Evolutionary conservation across 163 green algal genomes (phyloP), one percentile per base, ranked within the genome.

Genomic region (Prototheca stagnorum): DNA sequence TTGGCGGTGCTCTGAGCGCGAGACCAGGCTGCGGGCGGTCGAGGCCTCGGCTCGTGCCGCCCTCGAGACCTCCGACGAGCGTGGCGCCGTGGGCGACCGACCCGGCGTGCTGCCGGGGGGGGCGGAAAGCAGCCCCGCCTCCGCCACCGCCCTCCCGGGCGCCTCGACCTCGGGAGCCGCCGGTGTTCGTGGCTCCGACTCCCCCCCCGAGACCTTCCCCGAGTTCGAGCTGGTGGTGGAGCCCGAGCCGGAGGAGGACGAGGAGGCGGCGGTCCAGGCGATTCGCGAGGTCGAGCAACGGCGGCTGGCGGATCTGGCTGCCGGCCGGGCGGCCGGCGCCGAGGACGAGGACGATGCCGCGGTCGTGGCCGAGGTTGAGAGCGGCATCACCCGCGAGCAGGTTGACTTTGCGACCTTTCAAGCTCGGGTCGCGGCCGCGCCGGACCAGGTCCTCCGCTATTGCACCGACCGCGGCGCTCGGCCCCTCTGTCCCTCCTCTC

Each of bases 171-270:
- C n/a, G n/a, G n/a, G n/a, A n/a, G n/a, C 35, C 25, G 11, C 44
- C 22, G 25, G 39, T 9, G 37, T 16, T 21, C 11, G 34, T 23
- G 33, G 36, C 22, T 12, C 29, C 49, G 4, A 16, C 5, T 6
- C 14, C 15, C 7, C 31, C 45, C 39, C 35, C 15, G 26, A 19
- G 1, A n/a, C 68, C 44, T 81, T 74, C 19, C 49, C 61, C 15
- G 74, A 84, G 52, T 33, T 51, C 26, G 73, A 83, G 62, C 49
- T 90, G 31, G 46, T 81, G 3, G 72, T 86, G 11, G 80, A 86
- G 51, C 59, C 64, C 6, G 80, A 87, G 33, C 40, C 49, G 19
- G 67, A 69, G 17, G 69, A 74, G 15, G 51, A 54, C 23, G 53
- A 65, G 17, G 52, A 35, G 16, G 62, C 24, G 33, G 35, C 28